Percentiles rank a stretch among this genome's conserved stretches.
phyloP scores from a whole-genome alignment of 257 asterid genomes.

The Cordia subcordata region DNA sequence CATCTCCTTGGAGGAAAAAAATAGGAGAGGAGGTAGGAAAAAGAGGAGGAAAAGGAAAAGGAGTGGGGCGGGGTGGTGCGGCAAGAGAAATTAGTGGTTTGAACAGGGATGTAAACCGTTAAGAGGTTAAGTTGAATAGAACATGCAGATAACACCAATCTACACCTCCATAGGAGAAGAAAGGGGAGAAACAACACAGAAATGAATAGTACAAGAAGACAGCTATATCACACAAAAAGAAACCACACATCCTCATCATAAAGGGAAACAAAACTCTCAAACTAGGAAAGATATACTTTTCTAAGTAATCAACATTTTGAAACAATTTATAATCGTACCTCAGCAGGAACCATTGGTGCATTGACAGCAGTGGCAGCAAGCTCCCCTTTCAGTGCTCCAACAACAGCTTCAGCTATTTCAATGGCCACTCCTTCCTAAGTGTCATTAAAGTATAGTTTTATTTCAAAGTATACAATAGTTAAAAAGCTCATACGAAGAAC shows the following conservation, averaged over 20 bases:
- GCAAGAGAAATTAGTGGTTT: too few species aligned
- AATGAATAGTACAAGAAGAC: too few species aligned
- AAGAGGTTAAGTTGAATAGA: too few species aligned
- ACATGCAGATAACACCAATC: too few species aligned
- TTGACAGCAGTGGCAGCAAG: constrained; percentile 96
- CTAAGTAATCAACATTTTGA: neutral
- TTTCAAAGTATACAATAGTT: too few species aligned
- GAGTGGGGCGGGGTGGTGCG: neutral
- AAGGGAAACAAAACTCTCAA: too few species aligned
- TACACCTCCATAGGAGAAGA: too few species aligned
- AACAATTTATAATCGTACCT: constrained; percentile 30
- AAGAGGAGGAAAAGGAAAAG: neutral
- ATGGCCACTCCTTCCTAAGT: constrained; percentile 94
- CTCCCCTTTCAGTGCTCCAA: constrained; percentile 93
- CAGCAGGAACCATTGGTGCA: constrained; percentile 96
- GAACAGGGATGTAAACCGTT: too few species aligned
- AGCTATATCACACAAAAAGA: too few species aligned
- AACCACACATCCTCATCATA: too few species aligned
- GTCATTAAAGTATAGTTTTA: neutral
- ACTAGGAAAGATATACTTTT: neutral
- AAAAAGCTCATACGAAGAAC: neutral
- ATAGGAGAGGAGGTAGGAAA: neutral
- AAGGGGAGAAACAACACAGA: too few species aligned
- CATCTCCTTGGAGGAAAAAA: neutral
- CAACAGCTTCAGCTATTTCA: constrained; percentile 97